Evolutionary conservation across 805 yeast species (phyloP), one percentile per base, ranked within the genome.

Genomic region (Saitoella complicata): DNA sequence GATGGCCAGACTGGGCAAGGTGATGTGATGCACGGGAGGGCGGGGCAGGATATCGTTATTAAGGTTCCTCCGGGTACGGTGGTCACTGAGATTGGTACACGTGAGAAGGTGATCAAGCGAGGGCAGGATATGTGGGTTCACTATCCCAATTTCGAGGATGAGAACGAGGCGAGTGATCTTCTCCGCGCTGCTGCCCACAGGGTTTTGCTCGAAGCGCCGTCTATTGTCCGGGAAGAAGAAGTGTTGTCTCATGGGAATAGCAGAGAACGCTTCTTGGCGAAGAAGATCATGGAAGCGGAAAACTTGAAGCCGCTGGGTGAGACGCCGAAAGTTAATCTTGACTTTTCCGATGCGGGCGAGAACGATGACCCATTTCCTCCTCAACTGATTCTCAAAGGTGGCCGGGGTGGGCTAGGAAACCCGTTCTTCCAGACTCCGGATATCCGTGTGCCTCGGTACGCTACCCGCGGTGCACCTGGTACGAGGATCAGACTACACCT

Each of bases 351-450:
- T 37, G 13, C 9, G 13, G 39, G 11, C 11, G 69, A 46, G 60
- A 67, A 49, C 75, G 32, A 38, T 6, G 78, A 11, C 68, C 55
- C 84, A 0, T 70, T 70, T 1, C 72, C 70, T 39, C 95, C 97
- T 1, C 59, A 79, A 4, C 63, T 82, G 43, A 53, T 91, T 12
- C 55, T 87, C 40, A 72, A 71, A 53, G 98, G 98, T 38, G 98
- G 98, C 7, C 68, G 70, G 50, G 97, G 97, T 13, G 98, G 98
- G 0, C 69, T 88, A 66, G 98, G 98, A 1, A 91, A 91, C 60
- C 85, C 85, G 91, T 95, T 88, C 59, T 91, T 91, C 57, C 67
- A 83, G 41, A 85, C 95, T 1, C 70, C 79, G 40, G 74, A 76
- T 42, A 76, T 91, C 46, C 73, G 96, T 48, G 88, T 86, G 55